These are phyloP conservation scores for Omphalotus olearius DNA, from an alignment of 1,284 basidiomycete species.

Conservation along the genomic window DNA sequence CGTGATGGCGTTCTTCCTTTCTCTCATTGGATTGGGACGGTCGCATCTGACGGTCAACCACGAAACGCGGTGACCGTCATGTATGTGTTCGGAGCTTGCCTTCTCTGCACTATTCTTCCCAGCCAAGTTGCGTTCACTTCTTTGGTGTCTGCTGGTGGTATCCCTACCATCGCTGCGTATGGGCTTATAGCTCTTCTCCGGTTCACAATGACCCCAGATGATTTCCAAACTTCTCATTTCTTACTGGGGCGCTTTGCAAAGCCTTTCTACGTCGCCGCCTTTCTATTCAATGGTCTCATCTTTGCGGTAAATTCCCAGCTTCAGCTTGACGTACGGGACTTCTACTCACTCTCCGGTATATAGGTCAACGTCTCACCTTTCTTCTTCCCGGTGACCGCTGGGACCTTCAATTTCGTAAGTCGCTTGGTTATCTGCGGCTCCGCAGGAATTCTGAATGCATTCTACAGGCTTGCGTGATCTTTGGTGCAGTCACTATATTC, in stretches of 20 bases:
- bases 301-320: slow-evolving; percentile 52
- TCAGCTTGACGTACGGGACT: not conserved
- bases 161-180: slow-evolving; percentile 82
- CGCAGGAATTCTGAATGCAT: slow-evolving; percentile 11
- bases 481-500: slow-evolving; percentile 72
- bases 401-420: slow-evolving; percentile 79
- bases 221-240: slow-evolving; percentile 70
- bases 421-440: slow-evolving; percentile 9
- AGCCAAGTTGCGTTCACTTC: slow-evolving; percentile 86
- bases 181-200: slow-evolving; percentile 72
- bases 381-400: slow-evolving; percentile 69
- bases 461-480: slow-evolving; percentile 67
- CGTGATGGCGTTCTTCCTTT: slow-evolving; percentile 84
- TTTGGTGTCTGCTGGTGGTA: slow-evolving; percentile 74
- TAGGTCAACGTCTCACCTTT: slow-evolving; percentile 80
- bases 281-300: slow-evolving; percentile 68
- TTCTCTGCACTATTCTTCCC: slow-evolving; percentile 81
- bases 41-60: slow-evolving; percentile 68
- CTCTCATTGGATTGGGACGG: slow-evolving; percentile 74
- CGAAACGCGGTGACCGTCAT: slow-evolving; percentile 81
- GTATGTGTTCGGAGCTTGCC: slow-evolving; percentile 62
- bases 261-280: slow-evolving; percentile 64
- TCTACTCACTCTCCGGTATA: slow-evolving; percentile 9
- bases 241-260: slow-evolving; percentile 61
- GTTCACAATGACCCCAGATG: slow-evolving; percentile 68